These are phyloP conservation scores for Karstenula rhodostoma DNA, from an alignment of 2,329 filamentous ascomycete species.

Conservation along the genomic window DNA sequence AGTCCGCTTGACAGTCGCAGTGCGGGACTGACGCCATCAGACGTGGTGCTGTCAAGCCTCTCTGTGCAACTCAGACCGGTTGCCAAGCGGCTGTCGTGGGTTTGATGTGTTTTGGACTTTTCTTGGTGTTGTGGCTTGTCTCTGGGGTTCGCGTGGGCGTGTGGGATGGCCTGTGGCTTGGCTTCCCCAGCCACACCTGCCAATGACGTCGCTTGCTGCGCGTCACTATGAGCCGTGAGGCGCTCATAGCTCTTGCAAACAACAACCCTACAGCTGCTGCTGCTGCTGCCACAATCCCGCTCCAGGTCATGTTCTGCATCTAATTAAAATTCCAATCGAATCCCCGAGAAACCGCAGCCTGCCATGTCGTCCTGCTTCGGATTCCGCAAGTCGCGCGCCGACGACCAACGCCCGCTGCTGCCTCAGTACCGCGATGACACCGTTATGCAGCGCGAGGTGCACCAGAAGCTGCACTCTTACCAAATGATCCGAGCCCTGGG, in stretches of 20 bases:
- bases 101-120: not conserved
- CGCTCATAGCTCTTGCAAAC: not conserved
- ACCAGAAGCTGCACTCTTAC: slow-evolving; percentile 91
- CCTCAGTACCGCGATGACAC: slow-evolving; percentile 87
- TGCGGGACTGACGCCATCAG: not conserved
- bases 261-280: not conserved
- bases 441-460: slow-evolving; percentile 75
- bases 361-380: slow-evolving; percentile 73
- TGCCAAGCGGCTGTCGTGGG: not conserved
- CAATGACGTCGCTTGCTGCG: slow-evolving; percentile 17
- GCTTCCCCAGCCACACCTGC: not conserved
- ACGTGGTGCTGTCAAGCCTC: not conserved
- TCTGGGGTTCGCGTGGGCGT: not conserved
- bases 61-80: not conserved
- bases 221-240: slow-evolving; percentile 19
- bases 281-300: not conserved
- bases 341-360: slow-evolving; percentile 9
- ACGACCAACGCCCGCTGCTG: slow-evolving; percentile 76
- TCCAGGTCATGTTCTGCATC: not conserved
- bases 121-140: not conserved
- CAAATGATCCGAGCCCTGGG: slow-evolving; percentile 86
- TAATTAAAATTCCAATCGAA: slow-evolving; percentile 13
- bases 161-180: not conserved
- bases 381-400: slow-evolving; percentile 60
- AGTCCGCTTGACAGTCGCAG: not conserved